Percentiles rank a stretch among this genome's conserved stretches.
Evolutionary conservation across 176 grass and related monocot species (phyloP).

Genomic region (Aegilops umbellulata): DNA sequence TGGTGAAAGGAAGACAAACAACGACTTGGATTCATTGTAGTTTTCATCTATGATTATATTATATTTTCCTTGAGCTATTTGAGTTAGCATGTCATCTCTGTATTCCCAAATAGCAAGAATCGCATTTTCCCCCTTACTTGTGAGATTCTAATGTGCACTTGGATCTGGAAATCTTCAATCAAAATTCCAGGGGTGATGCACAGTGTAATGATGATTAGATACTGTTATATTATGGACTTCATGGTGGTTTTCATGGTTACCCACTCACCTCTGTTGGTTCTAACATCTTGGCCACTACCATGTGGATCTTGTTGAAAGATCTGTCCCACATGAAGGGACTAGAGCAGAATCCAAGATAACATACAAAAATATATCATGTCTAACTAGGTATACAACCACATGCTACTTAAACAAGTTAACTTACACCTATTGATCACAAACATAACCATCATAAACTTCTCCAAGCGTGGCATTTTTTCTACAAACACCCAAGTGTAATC

Average conservation of each 20-base stretch:
- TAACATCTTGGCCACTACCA: neutral
- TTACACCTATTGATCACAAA: neutral
- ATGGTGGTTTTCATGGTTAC: neutral
- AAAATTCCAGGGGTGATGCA: neutral
- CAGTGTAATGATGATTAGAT: neutral
- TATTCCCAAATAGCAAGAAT: neutral
- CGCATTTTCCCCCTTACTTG: neutral
- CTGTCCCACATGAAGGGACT: neutral
- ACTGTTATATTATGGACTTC: neutral
- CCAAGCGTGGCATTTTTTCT: neutral
- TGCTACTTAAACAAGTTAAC: neutral
- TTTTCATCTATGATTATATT: neutral
- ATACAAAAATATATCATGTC: neutral
- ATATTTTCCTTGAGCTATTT: slow-evolving; percentile 9
- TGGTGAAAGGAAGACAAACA: neutral
- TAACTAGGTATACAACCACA: neutral
- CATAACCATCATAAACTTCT: neutral
- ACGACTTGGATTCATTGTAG: neutral
- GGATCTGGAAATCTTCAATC: neutral
- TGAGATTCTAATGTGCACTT: neutral
- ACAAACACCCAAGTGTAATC: neutral
- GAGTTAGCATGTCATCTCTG: neutral
- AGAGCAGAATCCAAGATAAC: neutral
- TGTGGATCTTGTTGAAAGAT: neutral
- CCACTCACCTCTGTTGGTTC: slow-evolving; percentile 6